phyloP scores from a whole-genome alignment of 768 basidiomycete species.

The Pholiota microspora region DNA sequence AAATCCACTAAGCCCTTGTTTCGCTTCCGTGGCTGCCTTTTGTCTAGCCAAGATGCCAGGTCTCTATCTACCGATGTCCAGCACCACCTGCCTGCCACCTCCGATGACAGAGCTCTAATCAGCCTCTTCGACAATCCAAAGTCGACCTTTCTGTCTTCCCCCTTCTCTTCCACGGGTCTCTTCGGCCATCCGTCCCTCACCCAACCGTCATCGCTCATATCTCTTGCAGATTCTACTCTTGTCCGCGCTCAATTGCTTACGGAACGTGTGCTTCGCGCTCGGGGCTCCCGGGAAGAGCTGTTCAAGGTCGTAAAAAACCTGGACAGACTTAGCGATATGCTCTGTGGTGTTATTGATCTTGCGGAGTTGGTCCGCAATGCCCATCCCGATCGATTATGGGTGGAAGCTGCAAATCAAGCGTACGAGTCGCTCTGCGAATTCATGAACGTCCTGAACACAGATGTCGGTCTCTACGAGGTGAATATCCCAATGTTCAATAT shows the following conservation, averaged over 20 bases:
- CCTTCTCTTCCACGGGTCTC: conserved; percentile 67
- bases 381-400: conserved; percentile 86
- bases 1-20: conserved; percentile 30
- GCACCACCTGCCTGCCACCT: conserved; percentile 53
- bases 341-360: conserved; percentile 96
- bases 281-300: conserved; percentile 71
- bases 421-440: conserved; percentile 94
- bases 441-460: conserved; percentile 96
- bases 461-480: conserved; percentile 88
- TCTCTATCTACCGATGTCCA: conserved; percentile 39
- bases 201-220: conserved; percentile 64
- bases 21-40: conserved; percentile 42
- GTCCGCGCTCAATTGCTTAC: conserved; percentile 81
- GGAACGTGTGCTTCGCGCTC: conserved; percentile 74
- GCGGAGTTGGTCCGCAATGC: conserved; percentile 92
- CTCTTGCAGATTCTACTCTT: conserved; percentile 77
- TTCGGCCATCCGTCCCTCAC: conserved; percentile 79
- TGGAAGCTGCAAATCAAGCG: conserved; percentile 77
- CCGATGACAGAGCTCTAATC: conserved; percentile 65
- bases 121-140: conserved; percentile 71
- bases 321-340: conserved; percentile 92
- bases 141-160: conserved; percentile 32
- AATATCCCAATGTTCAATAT: conserved; percentile 26
- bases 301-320: conserved; percentile 91
- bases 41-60: conserved; percentile 27